A percentile compares a stretch with the other conserved stretches of the same genome.
phyloP scores from a whole-genome alignment of 306 rosid species.

The barrel medic (Medicago truncatula) region MtrunA17r5.0-ANR NC_053046.1:37447001-37447500 shows the following conservation, averaged over 20 bases:
- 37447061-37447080: neutral
- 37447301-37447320: no score
- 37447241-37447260: neutral
- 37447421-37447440: neutral
- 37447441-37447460: neutral
- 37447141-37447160: neutral
- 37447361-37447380: no score
- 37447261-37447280: no score
- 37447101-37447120: neutral
- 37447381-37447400: neutral
- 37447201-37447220: neutral
- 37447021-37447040: no score
- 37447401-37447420: neutral
- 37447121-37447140: neutral
- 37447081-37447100: neutral
- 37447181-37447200: no score
- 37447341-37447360: neutral
- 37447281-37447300: no score
- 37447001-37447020: slow-evolving; percentile 35
- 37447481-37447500: neutral
- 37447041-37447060: neutral
- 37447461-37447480: neutral
- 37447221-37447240: neutral
- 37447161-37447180: no score
- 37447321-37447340: neutral